Evolutionary conservation across 164 flowering plant species (phyloP), one percentile per base, ranked within the genome.

Genomic region (Malania oleifera): DNA sequence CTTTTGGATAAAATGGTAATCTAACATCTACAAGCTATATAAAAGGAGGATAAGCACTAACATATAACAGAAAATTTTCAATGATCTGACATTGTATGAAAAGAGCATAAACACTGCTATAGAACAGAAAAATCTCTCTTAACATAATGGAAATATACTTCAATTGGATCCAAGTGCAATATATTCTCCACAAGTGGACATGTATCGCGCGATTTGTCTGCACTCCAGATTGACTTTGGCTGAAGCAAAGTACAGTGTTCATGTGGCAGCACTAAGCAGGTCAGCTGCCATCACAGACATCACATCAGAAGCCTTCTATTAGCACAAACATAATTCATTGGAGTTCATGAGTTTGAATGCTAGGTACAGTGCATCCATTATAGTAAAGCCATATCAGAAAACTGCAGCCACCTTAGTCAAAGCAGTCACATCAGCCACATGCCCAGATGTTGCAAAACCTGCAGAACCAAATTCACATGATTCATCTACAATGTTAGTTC

Each of bases 221-320:
- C 80, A 59, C 66, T 80, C 97, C 96, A 90, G 17, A 93, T 86
- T 65, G 99, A 86, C 71, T 80, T 86, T 57, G 97, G 70, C 64
- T 77, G 76, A 57, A 93, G 74, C 69, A 90, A 67, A 57, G 64
- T 8, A 45, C 67, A 62, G 48, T 84, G 66, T 56, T 73, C 78
- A 65, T 65, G 75, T 43, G 87, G 80, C 51, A 93, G 71, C 73
- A 89, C 75, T 63, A 93, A 79, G 81, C 99, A 93, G 58, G 82
- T 85, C 49, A 93, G 75, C 99, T 93, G 96, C 60, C 70, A 80
- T 55, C 65, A 75, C 11, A 54, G 46, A 68, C 22, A 52, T 37
- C 15, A 44, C 38, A 60, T 57, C 35, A 67, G 68, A 54, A 62
- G 24, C 24, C 6, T 15, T 19, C 22, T 47, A 8, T 10, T 8